Evolutionary conservation across 1,284 basidiomycete genomes (phyloP), one percentile per base, ranked within the genome.

Genomic region (Lentinus polychrous): DNA sequence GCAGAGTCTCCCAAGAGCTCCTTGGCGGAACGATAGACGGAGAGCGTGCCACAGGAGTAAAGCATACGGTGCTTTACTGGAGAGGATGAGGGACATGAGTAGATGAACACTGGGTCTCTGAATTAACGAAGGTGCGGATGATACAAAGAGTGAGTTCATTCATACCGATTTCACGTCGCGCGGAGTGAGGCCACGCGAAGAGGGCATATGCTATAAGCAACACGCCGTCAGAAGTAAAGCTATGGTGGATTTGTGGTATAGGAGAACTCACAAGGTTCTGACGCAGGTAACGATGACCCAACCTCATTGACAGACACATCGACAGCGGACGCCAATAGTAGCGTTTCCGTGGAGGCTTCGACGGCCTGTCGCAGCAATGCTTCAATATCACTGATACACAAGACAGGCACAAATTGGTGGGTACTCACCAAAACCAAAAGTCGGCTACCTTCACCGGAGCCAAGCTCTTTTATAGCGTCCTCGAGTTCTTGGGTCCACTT

Each of bases 51-150:
- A 1, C 84, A 84, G 0, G 90, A 89, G 66, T 93, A 94, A 34
- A 94, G 62, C 88, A 95, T 92, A 45, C 91, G 79, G 55, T 82
- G 74, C 61, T 89, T 90, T 65, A 94, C 76, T 1, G 88, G 85
- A 1, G 86, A 91, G 10, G 68, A 63, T 1, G 82, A 76, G 0
- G 92, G 92, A 63, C 92, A 94, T 32, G 86, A 86, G 67, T 95
- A 95, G 51, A 94, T 86, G 65, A 91, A 92, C 35, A 89, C 83
- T 90, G 53, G 2, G 10, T 4, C 10, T 4, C 27, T 27, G 27
- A 10, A 10, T 27, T 10, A 27, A n/a, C n/a, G n/a, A n/a, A n/a
- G n/a, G n/a, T n/a, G n/a, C n/a, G n/a, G n/a, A n/a, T n/a, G n/a
- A n/a, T n/a, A 12, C 20, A 18, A 17, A 17, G 15, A 38, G 15